Evolutionary conservation across 2,329 filamentous ascomycete species (phyloP).

Genomic region (Paraphoma chrysanthemicola): DNA sequence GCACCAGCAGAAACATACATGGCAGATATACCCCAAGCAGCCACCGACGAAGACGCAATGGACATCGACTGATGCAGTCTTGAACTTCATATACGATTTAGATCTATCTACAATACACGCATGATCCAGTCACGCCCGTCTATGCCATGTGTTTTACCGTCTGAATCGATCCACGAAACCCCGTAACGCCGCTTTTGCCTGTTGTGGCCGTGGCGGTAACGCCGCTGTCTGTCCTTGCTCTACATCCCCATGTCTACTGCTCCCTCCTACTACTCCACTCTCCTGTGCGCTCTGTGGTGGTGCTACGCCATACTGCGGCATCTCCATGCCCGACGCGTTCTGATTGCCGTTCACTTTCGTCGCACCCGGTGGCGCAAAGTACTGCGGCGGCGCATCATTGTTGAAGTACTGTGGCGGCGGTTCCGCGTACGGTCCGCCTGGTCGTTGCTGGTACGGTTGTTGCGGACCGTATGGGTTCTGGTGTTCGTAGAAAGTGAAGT

Average conservation of each 20-base stretch:
- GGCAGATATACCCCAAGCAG: not conserved
- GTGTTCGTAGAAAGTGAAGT: slow-evolving; percentile 49
- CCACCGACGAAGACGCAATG: slow-evolving; percentile 68
- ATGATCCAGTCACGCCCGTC: slow-evolving; percentile 40
- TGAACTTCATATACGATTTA: not conserved
- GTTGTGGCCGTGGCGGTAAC: slow-evolving; percentile 37
- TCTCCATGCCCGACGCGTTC: slow-evolving; percentile 27
- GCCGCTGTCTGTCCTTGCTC: slow-evolving; percentile 15
- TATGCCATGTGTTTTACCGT: slow-evolving; percentile 15
- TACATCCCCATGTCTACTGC: slow-evolving; percentile 6
- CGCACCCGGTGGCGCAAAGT: slow-evolving; percentile 39
- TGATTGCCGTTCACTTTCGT: slow-evolving; percentile 39
- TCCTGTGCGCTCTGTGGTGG: slow-evolving; percentile 31
- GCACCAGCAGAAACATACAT: too few species aligned
- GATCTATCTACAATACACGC: not conserved
- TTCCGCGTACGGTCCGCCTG: slow-evolving; percentile 36
- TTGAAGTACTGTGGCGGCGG: slow-evolving; percentile 44
- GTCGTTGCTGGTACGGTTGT: slow-evolving; percentile 29
- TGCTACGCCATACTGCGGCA: slow-evolving; percentile 30
- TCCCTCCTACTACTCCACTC: slow-evolving; percentile 34
- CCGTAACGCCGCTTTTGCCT: slow-evolving; percentile 38
- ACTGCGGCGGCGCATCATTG: slow-evolving; percentile 44
- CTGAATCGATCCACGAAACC: slow-evolving; percentile 38
- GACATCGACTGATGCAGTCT: slow-evolving; percentile 61
- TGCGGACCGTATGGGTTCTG: slow-evolving; percentile 24